Conservation (phyloP, 306 rosid species). For the Mimosa pudica region DNA sequence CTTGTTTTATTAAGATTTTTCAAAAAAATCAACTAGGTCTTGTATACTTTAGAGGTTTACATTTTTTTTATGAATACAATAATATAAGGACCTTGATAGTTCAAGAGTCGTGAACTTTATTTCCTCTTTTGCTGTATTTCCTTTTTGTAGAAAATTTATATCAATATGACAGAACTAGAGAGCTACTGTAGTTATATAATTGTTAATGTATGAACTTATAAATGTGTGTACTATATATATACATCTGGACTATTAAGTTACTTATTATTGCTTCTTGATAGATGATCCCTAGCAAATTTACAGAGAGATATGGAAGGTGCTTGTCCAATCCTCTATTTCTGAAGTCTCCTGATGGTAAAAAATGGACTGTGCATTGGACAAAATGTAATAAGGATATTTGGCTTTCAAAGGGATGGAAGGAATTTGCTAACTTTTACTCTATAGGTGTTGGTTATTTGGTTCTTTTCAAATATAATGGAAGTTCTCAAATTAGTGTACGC, state of each 20-base stretch:
- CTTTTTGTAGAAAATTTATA: neutral
- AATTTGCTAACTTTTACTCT: slow-evolving; percentile 8
- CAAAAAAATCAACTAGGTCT: too few relatives aligned
- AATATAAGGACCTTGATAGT: neutral
- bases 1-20: too few relatives aligned
- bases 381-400: slow-evolving; percentile 5
- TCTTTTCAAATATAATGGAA: neutral
- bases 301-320: neutral
- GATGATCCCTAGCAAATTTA: neutral
- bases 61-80: too few relatives aligned
- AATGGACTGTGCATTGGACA: slow-evolving; percentile 31
- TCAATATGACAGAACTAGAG: neutral
- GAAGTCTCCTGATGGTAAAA: slow-evolving; percentile 32
- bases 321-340: slow-evolving; percentile 12
- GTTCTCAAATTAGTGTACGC: neutral
- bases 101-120: neutral
- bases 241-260: neutral
- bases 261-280: neutral
- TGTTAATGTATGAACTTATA: neutral
- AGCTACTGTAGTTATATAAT: neutral
- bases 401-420: slow-evolving; percentile 12
- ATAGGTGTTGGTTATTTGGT: neutral
- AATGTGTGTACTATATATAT: too few relatives aligned
- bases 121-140: neutral
- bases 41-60: too few relatives aligned